Evolutionary conservation across 768 basidiomycete species (phyloP), one percentile per base, ranked within the genome.

Genomic region (Coprinellus micaceus): DNA sequence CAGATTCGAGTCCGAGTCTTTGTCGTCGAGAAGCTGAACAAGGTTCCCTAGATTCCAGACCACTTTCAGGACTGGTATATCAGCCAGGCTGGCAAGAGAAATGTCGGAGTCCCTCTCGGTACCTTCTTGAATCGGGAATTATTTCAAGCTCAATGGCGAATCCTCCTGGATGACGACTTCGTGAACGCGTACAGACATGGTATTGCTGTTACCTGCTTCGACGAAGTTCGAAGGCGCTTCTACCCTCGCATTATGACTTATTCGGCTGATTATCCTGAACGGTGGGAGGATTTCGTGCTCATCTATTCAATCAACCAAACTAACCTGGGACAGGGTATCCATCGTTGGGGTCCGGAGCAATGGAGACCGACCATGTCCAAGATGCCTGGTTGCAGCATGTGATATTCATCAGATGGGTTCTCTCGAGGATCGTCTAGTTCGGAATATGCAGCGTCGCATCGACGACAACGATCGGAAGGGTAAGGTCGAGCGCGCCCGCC

Each of bases 341-440:
- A 48, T 72, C n/a, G 67, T 68, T 22, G 64, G 63, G 2, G 65
- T 79, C 13, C 61, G 67, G 15, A 65, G 71, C 48, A 66, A 68
- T 13, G 78, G 74, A 0, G 17, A 57, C 1, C 77, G 67, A 47
- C 71, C 70, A 3, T 75, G 73, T 52, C 72, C 72, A 10, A 60
- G 67, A 9, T 75, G 74, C 54, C 60, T 70, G 26, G 59, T 71
- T 2, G 44, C 57, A 7, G 67, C 67, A 43, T 28, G 51, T 1
- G 19, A 69, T 1, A 61, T 77, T n/a, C 45, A 62, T 19, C 36
- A 55, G 1, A 33, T 77, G 39, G 76, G 76, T 0, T 44, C 0
- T 43, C 50, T 0, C 30, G 69, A 0, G 25, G 62, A 61, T 21
- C 1, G 13, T 1, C 10, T 21, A 6, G 11, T 13, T 7, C 29